Conservation (phyloP, 805 yeast genomes). For the Starmerella riodocensis region DNA sequence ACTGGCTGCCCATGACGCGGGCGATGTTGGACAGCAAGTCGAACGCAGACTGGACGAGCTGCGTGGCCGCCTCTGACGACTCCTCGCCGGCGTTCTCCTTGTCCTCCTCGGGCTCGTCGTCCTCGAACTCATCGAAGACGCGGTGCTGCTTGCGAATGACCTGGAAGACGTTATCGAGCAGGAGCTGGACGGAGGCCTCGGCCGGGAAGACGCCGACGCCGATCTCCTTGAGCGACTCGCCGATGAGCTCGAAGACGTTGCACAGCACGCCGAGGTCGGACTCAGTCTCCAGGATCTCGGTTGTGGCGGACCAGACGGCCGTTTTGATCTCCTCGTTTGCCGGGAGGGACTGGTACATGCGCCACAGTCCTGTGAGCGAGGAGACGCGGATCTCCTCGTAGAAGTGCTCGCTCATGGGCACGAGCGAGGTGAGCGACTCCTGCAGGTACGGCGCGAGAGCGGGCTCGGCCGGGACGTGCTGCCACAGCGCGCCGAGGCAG, state of each 20-base stretch:
- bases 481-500: constrained; percentile 68
- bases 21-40: constrained; percentile 76
- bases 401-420: constrained; percentile 70
- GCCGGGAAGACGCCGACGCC: constrained; percentile 58
- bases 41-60: constrained; percentile 69
- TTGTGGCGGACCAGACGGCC: constrained; percentile 53
- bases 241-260: constrained; percentile 58
- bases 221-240: constrained; percentile 51
- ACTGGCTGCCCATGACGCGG: constrained; percentile 64
- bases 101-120: constrained; percentile 43
- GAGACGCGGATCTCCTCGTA: constrained; percentile 79
- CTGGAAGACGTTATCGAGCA: constrained; percentile 59
- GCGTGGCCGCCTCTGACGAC: constrained; percentile 43
- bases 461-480: constrained; percentile 48
- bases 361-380: constrained; percentile 73
- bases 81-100: constrained; percentile 45
- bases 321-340: constrained; percentile 50
- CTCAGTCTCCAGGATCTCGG: constrained; percentile 58
- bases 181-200: constrained; percentile 43
- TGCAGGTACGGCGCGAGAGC: constrained; percentile 15
- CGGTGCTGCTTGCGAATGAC: constrained; percentile 72
- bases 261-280: constrained; percentile 73
- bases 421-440: constrained; percentile 33
- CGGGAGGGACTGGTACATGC: constrained; percentile 54
- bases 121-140: constrained; percentile 30